Evolutionary conservation across 441 rosid species (phyloP).

Genomic region (Populus tomentosa): DNA sequence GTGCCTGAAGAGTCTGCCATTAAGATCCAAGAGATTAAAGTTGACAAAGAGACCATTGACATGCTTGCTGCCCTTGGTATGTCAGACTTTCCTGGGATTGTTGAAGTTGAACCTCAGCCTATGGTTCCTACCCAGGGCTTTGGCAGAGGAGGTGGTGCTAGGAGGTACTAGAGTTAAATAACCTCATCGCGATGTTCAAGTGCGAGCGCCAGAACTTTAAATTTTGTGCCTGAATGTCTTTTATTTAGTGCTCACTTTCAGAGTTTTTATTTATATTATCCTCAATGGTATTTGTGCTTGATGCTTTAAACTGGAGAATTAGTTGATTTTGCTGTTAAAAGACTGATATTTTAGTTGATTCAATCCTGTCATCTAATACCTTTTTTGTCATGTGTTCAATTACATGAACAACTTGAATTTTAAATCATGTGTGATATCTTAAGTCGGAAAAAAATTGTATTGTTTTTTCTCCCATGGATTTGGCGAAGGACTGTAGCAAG

Average conservation of each 20-base stretch:
- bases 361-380: too few species aligned
- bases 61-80: slow-evolving; percentile 55
- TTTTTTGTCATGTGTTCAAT: too few species aligned
- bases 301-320: not conserved
- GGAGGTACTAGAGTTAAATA: slow-evolving; percentile 10
- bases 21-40: slow-evolving; percentile 36
- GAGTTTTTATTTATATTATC: not conserved
- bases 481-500: not conserved
- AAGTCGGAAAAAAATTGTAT: too few species aligned
- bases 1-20: slow-evolving; percentile 55
- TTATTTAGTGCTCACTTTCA: not conserved
- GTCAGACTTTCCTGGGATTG: slow-evolving; percentile 41
- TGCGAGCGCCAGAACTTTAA: not conserved
- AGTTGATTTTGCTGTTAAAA: not conserved
- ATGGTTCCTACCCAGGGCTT: slow-evolving; percentile 11
- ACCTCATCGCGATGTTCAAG: not conserved
- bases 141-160: slow-evolving; percentile 1
- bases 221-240: not conserved
- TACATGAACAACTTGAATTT: too few species aligned
- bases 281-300: not conserved
- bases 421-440: not conserved
- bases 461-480: not conserved
- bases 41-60: slow-evolving; percentile 53
- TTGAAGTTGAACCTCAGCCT: slow-evolving; percentile 33
- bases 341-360: not conserved